Conservation (phyloP, 2,329 filamentous ascomycete genomes). For the Karstenula rhodostoma region DNA sequence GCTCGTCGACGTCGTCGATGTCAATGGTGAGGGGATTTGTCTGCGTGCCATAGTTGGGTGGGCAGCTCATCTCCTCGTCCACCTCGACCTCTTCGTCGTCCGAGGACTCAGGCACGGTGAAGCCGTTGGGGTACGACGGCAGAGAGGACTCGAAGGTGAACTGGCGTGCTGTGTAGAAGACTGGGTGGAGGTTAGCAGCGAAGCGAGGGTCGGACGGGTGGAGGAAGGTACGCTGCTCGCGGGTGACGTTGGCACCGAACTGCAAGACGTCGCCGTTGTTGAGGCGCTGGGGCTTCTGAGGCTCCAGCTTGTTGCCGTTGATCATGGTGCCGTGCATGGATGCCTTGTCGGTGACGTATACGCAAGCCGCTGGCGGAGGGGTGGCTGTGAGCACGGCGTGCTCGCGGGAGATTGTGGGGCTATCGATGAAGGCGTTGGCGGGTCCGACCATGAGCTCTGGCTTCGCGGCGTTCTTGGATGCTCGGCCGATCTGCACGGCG, state of each 20-base stretch:
- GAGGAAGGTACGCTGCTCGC: conserved; percentile 39
- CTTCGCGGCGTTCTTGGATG: conserved; percentile 52
- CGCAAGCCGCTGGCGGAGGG: conserved; percentile 26
- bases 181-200: conserved; percentile 29
- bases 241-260: conserved; percentile 48
- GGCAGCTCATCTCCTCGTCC: conserved; percentile 10
- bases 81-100: conserved; percentile 30
- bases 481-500: conserved; percentile 51
- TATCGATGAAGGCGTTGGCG: conserved; percentile 74
- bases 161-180: conserved; percentile 42
- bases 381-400: conserved; percentile 63
- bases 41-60: conserved; percentile 32
- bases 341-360: conserved; percentile 62
- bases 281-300: conserved; percentile 33
- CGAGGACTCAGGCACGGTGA: conserved; percentile 43
- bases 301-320: conserved; percentile 51
- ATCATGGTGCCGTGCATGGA: conserved; percentile 71
- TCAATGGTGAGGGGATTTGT: conserved; percentile 41
- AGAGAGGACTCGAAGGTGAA: conserved; percentile 39
- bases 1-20: conserved; percentile 39
- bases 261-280: conserved; percentile 44
- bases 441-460: conserved; percentile 51
- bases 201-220: background rate
- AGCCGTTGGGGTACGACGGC: conserved; percentile 33
- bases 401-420: conserved; percentile 73